Evolutionary conservation across 345 rosid species (phyloP).

Genomic region (Populus deltoides): DNA sequence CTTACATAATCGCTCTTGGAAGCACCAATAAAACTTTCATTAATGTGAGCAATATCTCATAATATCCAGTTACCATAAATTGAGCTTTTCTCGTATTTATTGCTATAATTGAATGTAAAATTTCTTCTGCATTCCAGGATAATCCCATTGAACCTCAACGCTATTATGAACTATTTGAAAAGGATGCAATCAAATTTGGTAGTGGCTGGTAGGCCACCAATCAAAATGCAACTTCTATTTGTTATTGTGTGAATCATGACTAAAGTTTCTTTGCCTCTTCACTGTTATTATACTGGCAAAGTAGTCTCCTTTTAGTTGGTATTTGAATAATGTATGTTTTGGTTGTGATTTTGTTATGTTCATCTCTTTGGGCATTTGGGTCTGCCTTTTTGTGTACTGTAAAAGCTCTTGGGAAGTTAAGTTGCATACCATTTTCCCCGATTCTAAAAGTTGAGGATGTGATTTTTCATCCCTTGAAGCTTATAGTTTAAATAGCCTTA

Average conservation of each 20-base stretch:
- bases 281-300: neutral
- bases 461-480: neutral
- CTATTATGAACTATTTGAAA: constrained; percentile 89
- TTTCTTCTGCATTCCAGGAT: constrained; percentile 51
- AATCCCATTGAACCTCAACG: constrained; percentile 81
- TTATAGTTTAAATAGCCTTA: neutral
- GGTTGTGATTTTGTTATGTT: neutral
- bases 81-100: neutral
- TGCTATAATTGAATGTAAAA: constrained; percentile 10
- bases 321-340: neutral
- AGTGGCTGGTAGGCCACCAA: constrained; percentile 71
- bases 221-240: neutral
- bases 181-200: constrained; percentile 92
- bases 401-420: neutral
- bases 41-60: constrained; percentile 54
- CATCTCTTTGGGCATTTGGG: neutral
- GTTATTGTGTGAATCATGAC: neutral
- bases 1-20: constrained; percentile 96
- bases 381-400: neutral
- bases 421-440: neutral
- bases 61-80: constrained; percentile 10
- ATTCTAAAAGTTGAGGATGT: neutral
- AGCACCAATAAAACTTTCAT: constrained; percentile 91
- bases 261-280: neutral
- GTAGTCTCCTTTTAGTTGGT: neutral